These are phyloP conservation scores for Phaeolepiota aurea DNA, from an alignment of 768 basidiomycete species.

Conservation along the genomic window DNA sequence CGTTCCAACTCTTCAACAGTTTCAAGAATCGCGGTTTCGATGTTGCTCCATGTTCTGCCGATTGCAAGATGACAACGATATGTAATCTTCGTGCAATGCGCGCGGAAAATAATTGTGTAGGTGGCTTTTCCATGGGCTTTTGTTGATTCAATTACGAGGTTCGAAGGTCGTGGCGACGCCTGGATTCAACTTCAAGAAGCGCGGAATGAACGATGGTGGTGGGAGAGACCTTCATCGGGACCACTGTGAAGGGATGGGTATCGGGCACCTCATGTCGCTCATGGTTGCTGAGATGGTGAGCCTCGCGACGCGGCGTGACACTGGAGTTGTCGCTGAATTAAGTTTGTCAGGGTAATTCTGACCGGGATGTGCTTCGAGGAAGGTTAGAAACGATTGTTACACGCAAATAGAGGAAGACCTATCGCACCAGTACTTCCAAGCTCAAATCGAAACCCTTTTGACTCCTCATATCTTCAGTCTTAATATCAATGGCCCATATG, in stretches of 20 bases:
- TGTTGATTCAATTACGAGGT: slow-evolving; percentile 2
- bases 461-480: not conserved
- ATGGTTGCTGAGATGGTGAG: not conserved
- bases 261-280: not conserved
- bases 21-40: slow-evolving; percentile 31
- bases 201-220: not conserved
- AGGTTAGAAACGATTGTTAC: not conserved
- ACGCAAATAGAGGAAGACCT: not conserved
- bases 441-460: not conserved
- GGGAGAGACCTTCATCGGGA: slow-evolving; percentile 11
- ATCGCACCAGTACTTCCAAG: not conserved
- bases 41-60: slow-evolving; percentile 22
- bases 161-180: not conserved
- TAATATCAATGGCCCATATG: no score
- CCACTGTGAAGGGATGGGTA: not conserved
- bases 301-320: not conserved
- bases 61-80: slow-evolving; percentile 30
- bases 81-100: slow-evolving; percentile 36
- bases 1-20: slow-evolving; percentile 37
- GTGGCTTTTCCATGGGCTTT: slow-evolving; percentile 6
- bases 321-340: not conserved
- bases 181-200: not conserved
- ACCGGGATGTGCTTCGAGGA: not conserved
- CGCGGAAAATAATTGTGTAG: slow-evolving; percentile 35
- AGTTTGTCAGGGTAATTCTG: not conserved